phyloP scores from a whole-genome alignment of 2,329 filamentous ascomycete genomes.

The Ascochyta viciae-villosae region DNA sequence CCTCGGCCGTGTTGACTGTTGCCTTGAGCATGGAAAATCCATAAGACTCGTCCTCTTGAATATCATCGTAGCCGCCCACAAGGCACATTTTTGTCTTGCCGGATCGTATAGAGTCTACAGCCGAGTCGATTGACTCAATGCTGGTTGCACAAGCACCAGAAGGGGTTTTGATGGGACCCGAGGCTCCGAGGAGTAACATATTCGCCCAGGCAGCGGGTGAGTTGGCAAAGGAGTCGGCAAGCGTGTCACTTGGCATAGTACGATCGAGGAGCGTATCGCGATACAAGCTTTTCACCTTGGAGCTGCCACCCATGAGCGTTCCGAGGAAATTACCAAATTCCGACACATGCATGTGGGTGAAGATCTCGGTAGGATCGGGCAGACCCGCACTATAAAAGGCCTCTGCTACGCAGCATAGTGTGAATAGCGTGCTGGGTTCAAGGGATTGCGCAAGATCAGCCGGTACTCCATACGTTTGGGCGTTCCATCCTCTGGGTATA shows the following conservation, averaged over 20 bases:
- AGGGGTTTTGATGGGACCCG: slow-evolving; percentile 48
- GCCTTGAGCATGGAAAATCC: slow-evolving; percentile 49
- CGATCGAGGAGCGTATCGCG: slow-evolving; percentile 39
- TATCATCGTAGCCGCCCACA: slow-evolving; percentile 48
- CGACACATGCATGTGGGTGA: slow-evolving; percentile 46
- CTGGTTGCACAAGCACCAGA: slow-evolving; percentile 51
- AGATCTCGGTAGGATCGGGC: slow-evolving; percentile 41
- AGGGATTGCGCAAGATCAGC: slow-evolving; percentile 38
- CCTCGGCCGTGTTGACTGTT: slow-evolving; percentile 42
- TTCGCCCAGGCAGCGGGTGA: slow-evolving; percentile 50
- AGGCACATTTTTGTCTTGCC: slow-evolving; percentile 43
- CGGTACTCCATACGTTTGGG: slow-evolving; percentile 46
- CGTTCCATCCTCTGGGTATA: slow-evolving; percentile 47
- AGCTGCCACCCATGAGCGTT: slow-evolving; percentile 38
- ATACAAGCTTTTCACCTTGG: slow-evolving; percentile 39
- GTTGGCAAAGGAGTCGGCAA: slow-evolving; percentile 49
- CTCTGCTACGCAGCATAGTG: slow-evolving; percentile 29
- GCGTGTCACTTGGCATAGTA: slow-evolving; percentile 43
- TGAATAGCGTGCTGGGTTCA: slow-evolving; percentile 6
- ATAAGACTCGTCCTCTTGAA: slow-evolving; percentile 28
- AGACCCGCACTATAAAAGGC: slow-evolving; percentile 47
- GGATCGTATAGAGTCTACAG: slow-evolving; percentile 40
- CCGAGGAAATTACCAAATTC: slow-evolving; percentile 49
- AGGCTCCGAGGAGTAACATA: slow-evolving; percentile 49
- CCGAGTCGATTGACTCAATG: slow-evolving; percentile 48